Conservation (phyloP, 2,329 filamentous ascomycete species). For the Ophiostoma sp. region DNA sequence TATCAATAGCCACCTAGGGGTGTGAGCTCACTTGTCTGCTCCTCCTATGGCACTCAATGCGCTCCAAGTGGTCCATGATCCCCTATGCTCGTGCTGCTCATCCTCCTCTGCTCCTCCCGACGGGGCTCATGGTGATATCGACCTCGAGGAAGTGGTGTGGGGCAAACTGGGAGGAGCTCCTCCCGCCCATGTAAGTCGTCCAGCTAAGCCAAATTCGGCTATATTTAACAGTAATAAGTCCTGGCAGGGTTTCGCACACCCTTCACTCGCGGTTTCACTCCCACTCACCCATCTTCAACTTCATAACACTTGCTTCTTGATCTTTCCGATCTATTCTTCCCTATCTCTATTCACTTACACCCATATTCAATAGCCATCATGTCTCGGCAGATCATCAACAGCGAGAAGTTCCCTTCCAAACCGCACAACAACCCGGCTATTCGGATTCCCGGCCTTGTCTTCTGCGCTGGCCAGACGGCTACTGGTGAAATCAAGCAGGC, state of each 20-base stretch:
- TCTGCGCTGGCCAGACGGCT: constrained; percentile 45
- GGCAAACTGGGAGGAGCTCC: constrained; percentile 17
- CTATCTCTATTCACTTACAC: background rate
- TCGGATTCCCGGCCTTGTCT: constrained; percentile 43
- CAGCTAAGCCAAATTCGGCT: constrained; percentile 5
- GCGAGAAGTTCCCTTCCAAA: constrained; percentile 43
- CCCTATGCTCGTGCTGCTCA: background rate
- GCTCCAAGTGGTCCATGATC: background rate
- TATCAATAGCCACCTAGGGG: constrained; percentile 1
- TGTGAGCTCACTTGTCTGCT: constrained; percentile 5
- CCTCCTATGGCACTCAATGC: background rate
- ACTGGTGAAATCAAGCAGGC: constrained; percentile 45
- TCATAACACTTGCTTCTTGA: background rate
- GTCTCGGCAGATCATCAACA: constrained; percentile 44
- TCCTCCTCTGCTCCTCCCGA: constrained; percentile 1
- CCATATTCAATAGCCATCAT: constrained; percentile 30
- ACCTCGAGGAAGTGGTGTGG: background rate
- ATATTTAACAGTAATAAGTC: constrained; percentile 1
- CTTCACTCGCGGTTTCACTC: background rate
- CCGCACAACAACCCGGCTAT: constrained; percentile 43
- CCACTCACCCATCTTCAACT: background rate
- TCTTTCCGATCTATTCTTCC: background rate
- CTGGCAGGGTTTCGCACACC: constrained; percentile 1
- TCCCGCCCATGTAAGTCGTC: constrained; percentile 13
- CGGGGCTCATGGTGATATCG: constrained; percentile 3